Evolutionary conservation across 1,284 basidiomycete genomes (phyloP).

Genomic region (Cutaneotrichosporon spelunceum): DNA sequence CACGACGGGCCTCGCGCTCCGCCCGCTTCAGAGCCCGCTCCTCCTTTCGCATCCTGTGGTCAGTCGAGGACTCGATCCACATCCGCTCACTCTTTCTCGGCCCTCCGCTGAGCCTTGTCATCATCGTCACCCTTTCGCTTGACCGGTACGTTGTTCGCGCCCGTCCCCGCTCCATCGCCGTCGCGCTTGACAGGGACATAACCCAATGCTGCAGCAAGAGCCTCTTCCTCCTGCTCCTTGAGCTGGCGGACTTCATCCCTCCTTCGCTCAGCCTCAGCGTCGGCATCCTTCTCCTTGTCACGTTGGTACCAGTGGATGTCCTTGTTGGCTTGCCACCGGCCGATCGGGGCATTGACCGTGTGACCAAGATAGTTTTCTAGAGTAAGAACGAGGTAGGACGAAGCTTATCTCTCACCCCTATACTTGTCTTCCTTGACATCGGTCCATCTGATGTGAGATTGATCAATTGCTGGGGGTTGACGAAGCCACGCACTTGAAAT

Average conservation of each 20-base stretch:
- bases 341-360: slow-evolving; percentile 85
- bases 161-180: slow-evolving; percentile 27
- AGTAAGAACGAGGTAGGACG: background rate
- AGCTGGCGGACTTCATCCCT: slow-evolving; percentile 67
- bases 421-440: slow-evolving; percentile 88
- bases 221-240: slow-evolving; percentile 83
- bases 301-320: slow-evolving; percentile 90
- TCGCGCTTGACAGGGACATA: slow-evolving; percentile 33
- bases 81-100: slow-evolving; percentile 50
- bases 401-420: slow-evolving; percentile 61
- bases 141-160: slow-evolving; percentile 38
- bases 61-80: slow-evolving; percentile 1
- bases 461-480: background rate
- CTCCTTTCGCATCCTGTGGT: slow-evolving; percentile 43
- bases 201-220: slow-evolving; percentile 71
- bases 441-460: slow-evolving; percentile 63
- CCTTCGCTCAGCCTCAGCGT: slow-evolving; percentile 35
- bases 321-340: slow-evolving; percentile 92
- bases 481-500: slow-evolving; percentile 57
- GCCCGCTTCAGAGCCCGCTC: slow-evolving; percentile 41
- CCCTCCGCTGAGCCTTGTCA: slow-evolving; percentile 43
- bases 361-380: slow-evolving; percentile 81
- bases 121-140: slow-evolving; percentile 36
- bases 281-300: slow-evolving; percentile 57
- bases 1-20: slow-evolving; percentile 15